Evolutionary conservation across 2,329 filamentous ascomycete species (phyloP), one percentile per base, ranked within the genome.

Genomic region (Diaporthe australafricana): DNA sequence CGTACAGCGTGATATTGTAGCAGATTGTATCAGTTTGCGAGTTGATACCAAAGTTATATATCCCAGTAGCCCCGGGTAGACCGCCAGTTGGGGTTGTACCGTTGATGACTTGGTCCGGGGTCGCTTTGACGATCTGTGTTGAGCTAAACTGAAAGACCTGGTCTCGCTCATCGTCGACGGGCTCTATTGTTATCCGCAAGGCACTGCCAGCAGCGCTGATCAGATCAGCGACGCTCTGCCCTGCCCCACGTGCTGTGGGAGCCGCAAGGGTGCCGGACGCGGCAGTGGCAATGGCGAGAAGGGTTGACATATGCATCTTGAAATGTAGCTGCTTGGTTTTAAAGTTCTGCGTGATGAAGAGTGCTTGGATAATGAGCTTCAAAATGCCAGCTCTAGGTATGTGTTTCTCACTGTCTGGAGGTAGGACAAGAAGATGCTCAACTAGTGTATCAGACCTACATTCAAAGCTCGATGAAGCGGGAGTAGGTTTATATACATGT

Each of bases 11-110:
- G 76, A 87, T 88, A 78, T 87, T 83, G 45, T 76, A 80, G 75
- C 78, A 80, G 47, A 80, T 79, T 3, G 74, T 77, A 40, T 80
- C 74, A 25, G 72, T 68, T 1, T 79, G 76, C 70, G 80, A 77
- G 78, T 87, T 87, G 78, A 88, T 82, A 68, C 83, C 85, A 74
- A 84, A 84, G 75, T 86, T 82, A 81, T 84, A 88, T 74, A 83
- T 81, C 17, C 86, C 86, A 25, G 80, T 78, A 25, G 84, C 82
- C 60, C 84, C 84, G 8, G 78, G 73, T 17, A 83, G 78, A 25
- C 84, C 83, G 4, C 76, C 76, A 5, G 72, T 74, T 2, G 71
- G 52, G 1, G 73, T 78, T 3, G 79, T 83, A 50, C 79, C 81
- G 71, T 84, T 83, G 74, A 85, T 80, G 70, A 88, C 85, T 74